A percentile compares a stretch with the other conserved stretches of the same genome.
Conservation (phyloP, 2,329 filamentous ascomycete species). For the Penicillium sp. region DNA sequence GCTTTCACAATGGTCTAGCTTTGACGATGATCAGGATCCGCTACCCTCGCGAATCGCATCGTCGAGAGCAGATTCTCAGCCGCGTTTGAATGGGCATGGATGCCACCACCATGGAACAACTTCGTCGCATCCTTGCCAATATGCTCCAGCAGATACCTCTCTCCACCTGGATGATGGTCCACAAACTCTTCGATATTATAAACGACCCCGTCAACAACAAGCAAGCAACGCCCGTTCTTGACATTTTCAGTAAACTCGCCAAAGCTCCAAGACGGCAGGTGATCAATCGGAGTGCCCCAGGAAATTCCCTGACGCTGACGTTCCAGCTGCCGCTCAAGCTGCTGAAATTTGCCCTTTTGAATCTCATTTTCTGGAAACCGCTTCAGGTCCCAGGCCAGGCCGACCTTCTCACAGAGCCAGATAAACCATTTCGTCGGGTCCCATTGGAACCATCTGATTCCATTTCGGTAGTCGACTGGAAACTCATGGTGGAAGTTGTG, state of each 20-base stretch:
- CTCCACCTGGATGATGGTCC: neutral
- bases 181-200: neutral
- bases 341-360: conserved; percentile 1
- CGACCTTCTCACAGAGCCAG: conserved; percentile 42
- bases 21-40: too few relatives aligned
- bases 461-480: conserved; percentile 85
- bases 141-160: neutral
- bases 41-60: conserved; percentile 1
- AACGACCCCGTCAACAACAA: neutral
- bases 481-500: conserved; percentile 94
- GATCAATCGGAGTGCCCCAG: neutral
- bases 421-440: conserved; percentile 87
- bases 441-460: conserved; percentile 83
- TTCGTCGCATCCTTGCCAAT: conserved; percentile 1
- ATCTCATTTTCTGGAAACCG: conserved; percentile 2
- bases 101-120: neutral
- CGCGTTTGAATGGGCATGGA: conserved; percentile 5
- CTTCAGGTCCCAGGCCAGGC: conserved; percentile 1
- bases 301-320: neutral
- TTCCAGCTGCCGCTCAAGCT: neutral
- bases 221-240: neutral
- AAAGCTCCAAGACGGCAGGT: neutral
- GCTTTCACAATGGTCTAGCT: too few relatives aligned
- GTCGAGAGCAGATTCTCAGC: conserved; percentile 2
- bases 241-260: neutral